Conservation (phyloP, 1,284 basidiomycete species). For the Leccinum subspadiceum region DNA sequence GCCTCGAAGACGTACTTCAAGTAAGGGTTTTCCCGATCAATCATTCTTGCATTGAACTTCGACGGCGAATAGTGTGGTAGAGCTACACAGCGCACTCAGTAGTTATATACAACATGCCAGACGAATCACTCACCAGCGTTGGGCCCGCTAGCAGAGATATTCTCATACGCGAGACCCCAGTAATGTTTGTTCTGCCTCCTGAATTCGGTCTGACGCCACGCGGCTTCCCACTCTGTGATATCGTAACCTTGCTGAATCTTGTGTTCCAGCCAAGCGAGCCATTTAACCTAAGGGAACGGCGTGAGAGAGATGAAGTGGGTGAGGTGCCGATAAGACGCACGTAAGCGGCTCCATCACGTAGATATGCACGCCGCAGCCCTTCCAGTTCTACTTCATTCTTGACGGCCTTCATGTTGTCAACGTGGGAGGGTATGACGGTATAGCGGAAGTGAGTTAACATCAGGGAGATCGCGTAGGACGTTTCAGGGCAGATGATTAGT, state of each 20-base stretch:
- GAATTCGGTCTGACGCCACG: constrained; percentile 78
- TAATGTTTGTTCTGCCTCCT: constrained; percentile 74
- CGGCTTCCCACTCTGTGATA: constrained; percentile 92
- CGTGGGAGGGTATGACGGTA: constrained; percentile 59
- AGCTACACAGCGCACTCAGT: constrained; percentile 42
- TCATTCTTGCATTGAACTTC: constrained; percentile 66
- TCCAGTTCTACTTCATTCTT: constrained; percentile 88
- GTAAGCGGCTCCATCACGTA: constrained; percentile 90
- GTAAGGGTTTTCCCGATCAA: constrained; percentile 81
- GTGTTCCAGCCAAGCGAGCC: constrained; percentile 90
- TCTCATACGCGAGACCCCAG: constrained; percentile 90
- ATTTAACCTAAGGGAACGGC: constrained; percentile 48
- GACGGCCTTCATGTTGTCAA: constrained; percentile 82
- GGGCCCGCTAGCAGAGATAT: constrained; percentile 87
- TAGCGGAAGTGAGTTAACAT: constrained; percentile 79
- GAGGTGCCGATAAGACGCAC: constrained; percentile 45
- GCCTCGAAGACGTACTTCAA: constrained; percentile 65
- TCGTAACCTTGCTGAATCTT: constrained; percentile 74
- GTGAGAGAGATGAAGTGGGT: constrained; percentile 15
- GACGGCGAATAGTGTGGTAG: constrained; percentile 90
- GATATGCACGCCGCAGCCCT: constrained; percentile 81
- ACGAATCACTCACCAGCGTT: constrained; percentile 62
- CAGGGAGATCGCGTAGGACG: constrained; percentile 75
- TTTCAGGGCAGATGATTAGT: constrained; percentile 67
- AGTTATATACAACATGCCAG: background rate